A percentile compares a stretch with the other conserved stretches of the same genome.
Conservation (phyloP, 805 yeast genomes). For the Cyberlindnera americana region DNA sequence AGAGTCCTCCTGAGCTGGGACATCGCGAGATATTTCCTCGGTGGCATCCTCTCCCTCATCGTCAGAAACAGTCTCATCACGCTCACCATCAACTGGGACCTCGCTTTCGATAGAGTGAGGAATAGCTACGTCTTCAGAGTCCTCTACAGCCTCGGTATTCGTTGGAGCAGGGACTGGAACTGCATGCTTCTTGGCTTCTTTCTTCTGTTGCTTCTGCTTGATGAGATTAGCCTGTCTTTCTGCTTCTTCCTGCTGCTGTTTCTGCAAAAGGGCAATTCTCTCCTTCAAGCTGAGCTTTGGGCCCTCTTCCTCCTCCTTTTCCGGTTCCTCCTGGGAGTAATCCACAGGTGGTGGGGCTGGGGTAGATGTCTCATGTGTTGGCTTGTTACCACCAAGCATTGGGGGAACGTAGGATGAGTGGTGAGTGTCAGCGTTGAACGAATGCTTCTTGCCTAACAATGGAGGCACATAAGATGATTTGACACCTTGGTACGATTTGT, state of each 20-base stretch:
- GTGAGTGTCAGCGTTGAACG: slow-evolving; percentile 14
- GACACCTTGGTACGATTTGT: slow-evolving; percentile 24
- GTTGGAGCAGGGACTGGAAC: not conserved
- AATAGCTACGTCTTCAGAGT: not conserved
- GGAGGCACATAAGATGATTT: slow-evolving; percentile 29
- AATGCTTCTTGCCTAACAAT: slow-evolving; percentile 16
- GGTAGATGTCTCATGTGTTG: slow-evolving; percentile 7
- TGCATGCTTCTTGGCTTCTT: slow-evolving; percentile 34
- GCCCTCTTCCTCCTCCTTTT: slow-evolving; percentile 48
- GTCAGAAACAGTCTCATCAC: slow-evolving; percentile 41
- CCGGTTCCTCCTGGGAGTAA: slow-evolving; percentile 25
- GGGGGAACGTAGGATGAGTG: slow-evolving; percentile 30
- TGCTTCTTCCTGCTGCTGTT: slow-evolving; percentile 76
- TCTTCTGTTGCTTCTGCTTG: slow-evolving; percentile 49
- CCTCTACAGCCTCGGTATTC: too few relatives aligned
- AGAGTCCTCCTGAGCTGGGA: not conserved
- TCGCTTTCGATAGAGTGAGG: not conserved
- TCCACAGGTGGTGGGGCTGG: slow-evolving; percentile 4
- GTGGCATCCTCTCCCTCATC: slow-evolving; percentile 34
- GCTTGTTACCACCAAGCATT: slow-evolving; percentile 18
- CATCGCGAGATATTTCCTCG: not conserved
- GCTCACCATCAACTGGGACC: slow-evolving; percentile 18
- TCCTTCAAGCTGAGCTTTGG: slow-evolving; percentile 85
- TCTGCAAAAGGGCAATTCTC: slow-evolving; percentile 78
- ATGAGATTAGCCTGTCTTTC: slow-evolving; percentile 62